These are phyloP conservation scores for Ophiosphaerella herpotricha DNA, from an alignment of 2,329 filamentous ascomycete genomes.

Conservation along the genomic window DNA sequence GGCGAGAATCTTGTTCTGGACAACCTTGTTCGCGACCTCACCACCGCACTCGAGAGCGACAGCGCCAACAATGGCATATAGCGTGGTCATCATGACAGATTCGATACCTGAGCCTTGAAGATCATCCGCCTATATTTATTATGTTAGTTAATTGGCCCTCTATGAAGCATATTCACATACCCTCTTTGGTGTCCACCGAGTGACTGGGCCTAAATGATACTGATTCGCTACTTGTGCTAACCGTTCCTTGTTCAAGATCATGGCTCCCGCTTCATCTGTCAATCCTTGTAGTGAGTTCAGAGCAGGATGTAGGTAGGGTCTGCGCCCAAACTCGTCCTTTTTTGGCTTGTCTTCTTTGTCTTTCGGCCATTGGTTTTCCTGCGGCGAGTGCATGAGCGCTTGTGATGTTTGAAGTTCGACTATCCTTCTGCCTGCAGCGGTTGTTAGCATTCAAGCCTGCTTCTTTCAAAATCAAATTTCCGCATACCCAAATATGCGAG, in stretches of 20 bases:
- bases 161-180: slow-evolving; percentile 55
- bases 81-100: slow-evolving; percentile 72
- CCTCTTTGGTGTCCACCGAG: slow-evolving; percentile 86
- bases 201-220: slow-evolving; percentile 73
- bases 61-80: slow-evolving; percentile 88
- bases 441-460: slow-evolving; percentile 14
- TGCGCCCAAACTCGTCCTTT: slow-evolving; percentile 54
- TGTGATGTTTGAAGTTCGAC: slow-evolving; percentile 68
- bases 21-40: slow-evolving; percentile 73
- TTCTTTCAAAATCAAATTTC: background rate
- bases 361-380: slow-evolving; percentile 30
- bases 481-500: slow-evolving; percentile 80
- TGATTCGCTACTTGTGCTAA: slow-evolving; percentile 70
- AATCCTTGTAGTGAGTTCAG: slow-evolving; percentile 77
- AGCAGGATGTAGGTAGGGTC: slow-evolving; percentile 71
- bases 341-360: slow-evolving; percentile 20
- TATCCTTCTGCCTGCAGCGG: slow-evolving; percentile 62
- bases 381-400: slow-evolving; percentile 59
- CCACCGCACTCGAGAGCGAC: slow-evolving; percentile 87
- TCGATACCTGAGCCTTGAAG: slow-evolving; percentile 74
- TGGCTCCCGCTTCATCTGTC: slow-evolving; percentile 61
- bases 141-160: slow-evolving; percentile 4
- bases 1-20: slow-evolving; percentile 74
- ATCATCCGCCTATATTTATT: slow-evolving; percentile 61
- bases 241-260: slow-evolving; percentile 67